These are phyloP conservation scores for Heteromeles arbutifolia DNA, from an alignment of 306 rosid species.

Conservation along the genomic window DNA sequence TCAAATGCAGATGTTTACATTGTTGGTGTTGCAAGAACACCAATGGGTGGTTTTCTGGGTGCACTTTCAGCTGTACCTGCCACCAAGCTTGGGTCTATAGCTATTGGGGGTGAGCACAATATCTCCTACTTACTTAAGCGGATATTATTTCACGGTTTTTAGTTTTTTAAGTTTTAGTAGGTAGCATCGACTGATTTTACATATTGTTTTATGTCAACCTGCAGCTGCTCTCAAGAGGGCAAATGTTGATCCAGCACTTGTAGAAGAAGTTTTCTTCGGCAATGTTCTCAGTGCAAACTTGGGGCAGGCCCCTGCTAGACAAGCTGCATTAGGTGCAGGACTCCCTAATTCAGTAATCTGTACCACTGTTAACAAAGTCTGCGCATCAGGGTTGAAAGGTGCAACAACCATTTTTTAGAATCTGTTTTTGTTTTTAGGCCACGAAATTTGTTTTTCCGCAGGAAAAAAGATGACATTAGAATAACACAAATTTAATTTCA, in stretches of 20 bases:
- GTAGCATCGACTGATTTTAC: neutral
- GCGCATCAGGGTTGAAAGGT: constrained; percentile 99
- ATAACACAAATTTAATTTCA: constrained; percentile 4
- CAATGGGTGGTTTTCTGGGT: constrained; percentile 95
- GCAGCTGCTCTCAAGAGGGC: constrained; percentile 93
- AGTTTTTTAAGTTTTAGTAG: neutral
- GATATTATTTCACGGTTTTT: neutral
- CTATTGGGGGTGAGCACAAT: constrained; percentile 58
- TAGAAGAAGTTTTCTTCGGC: constrained; percentile 87
- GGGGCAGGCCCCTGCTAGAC: constrained; percentile 99
- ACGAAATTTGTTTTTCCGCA: neutral
- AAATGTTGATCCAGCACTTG: constrained; percentile 78
- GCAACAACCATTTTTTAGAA: constrained; percentile 1
- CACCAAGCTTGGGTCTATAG: constrained; percentile 88
- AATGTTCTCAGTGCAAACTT: constrained; percentile 96
- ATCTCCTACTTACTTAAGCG: constrained; percentile 1
- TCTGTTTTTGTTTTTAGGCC: neutral
- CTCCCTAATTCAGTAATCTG: constrained; percentile 72
- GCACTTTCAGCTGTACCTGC: constrained; percentile 76
- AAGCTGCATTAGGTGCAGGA: constrained; percentile 98
- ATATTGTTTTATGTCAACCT: neutral
- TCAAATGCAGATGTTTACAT: constrained; percentile 77
- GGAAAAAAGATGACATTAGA: neutral
- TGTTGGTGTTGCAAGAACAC: constrained; percentile 96
- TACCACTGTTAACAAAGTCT: constrained; percentile 91